These are phyloP conservation scores for Fusarium musae DNA, from an alignment of 2,329 filamentous ascomycete genomes.

Conservation along the genomic window DNA sequence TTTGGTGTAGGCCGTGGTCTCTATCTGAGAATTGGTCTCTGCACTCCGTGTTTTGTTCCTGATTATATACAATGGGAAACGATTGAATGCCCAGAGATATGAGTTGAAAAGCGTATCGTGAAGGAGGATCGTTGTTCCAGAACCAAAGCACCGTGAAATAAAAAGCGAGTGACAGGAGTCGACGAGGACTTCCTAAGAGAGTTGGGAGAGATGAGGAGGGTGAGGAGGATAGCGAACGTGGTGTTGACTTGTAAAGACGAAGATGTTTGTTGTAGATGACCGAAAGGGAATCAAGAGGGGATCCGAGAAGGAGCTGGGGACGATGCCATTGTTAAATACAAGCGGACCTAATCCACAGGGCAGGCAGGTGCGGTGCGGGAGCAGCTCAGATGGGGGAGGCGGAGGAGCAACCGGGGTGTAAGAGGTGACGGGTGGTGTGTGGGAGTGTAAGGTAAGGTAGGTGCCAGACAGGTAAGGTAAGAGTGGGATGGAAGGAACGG, in stretches of 20 bases:
- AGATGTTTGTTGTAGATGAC: slow-evolving; percentile 43
- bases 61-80: slow-evolving; percentile 30
- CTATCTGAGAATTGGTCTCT: slow-evolving; percentile 30
- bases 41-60: slow-evolving; percentile 33
- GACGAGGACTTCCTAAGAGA: slow-evolving; percentile 74
- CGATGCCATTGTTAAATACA: slow-evolving; percentile 48
- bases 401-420: slow-evolving; percentile 29
- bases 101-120: slow-evolving; percentile 50
- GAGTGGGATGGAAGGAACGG: slow-evolving; percentile 36
- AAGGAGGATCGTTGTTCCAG: slow-evolving; percentile 30
- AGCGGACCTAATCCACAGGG: slow-evolving; percentile 11
- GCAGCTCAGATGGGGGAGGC: slow-evolving; percentile 27
- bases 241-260: slow-evolving; percentile 41
- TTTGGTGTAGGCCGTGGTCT: slow-evolving; percentile 31
- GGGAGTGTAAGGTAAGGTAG: slow-evolving; percentile 32
- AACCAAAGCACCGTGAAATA: slow-evolving; percentile 62
- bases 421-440: slow-evolving; percentile 27
- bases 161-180: slow-evolving; percentile 82
- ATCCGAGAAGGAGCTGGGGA: slow-evolving; percentile 44
- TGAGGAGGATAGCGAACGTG: slow-evolving; percentile 61
- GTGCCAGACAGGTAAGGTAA: slow-evolving; percentile 4
- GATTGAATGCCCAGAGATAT: slow-evolving; percentile 39
- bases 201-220: slow-evolving; percentile 50
- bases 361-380: slow-evolving; percentile 25
- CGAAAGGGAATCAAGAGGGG: slow-evolving; percentile 44